Percentiles rank a stretch among this genome's conserved stretches.
Conservation (phyloP, 768 basidiomycete genomes). For the Grammothele lineata region DNA sequence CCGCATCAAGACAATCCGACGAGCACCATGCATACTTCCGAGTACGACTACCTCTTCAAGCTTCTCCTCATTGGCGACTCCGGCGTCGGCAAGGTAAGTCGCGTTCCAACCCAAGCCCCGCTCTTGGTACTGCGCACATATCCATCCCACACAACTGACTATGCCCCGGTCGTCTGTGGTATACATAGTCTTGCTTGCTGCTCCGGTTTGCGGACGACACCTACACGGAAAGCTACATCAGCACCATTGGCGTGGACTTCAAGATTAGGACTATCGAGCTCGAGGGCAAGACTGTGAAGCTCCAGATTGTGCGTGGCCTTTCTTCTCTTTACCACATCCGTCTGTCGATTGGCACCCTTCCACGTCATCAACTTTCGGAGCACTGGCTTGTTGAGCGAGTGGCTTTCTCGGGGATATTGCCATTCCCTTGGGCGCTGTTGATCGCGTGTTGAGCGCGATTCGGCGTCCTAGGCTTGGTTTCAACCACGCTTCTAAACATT, state of each 20-base stretch:
- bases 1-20: conserved; percentile 4
- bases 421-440: not conserved
- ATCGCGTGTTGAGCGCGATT: not conserved
- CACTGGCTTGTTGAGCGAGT: not conserved
- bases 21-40: conserved; percentile 78
- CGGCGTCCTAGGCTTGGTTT: no score
- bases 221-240: conserved; percentile 96
- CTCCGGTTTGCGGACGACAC: conserved; percentile 95
- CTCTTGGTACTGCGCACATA: no score
- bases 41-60: conserved; percentile 96
- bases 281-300: conserved; percentile 96
- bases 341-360: not conserved
- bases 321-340: not conserved
- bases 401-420: not conserved
- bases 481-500: no score
- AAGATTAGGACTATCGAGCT: conserved; percentile 99
- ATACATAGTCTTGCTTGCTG: conserved; percentile 87
- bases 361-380: not conserved
- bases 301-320: conserved; percentile 84
- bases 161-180: no score
- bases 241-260: conserved; percentile 97
- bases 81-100: conserved; percentile 83
- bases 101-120: not conserved
- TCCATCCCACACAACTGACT: no score
- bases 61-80: conserved; percentile 93